These are phyloP conservation scores for Aspergillus egyptiacus DNA, from an alignment of 495 filamentous ascomycete genomes.

Conservation along the genomic window DNA sequence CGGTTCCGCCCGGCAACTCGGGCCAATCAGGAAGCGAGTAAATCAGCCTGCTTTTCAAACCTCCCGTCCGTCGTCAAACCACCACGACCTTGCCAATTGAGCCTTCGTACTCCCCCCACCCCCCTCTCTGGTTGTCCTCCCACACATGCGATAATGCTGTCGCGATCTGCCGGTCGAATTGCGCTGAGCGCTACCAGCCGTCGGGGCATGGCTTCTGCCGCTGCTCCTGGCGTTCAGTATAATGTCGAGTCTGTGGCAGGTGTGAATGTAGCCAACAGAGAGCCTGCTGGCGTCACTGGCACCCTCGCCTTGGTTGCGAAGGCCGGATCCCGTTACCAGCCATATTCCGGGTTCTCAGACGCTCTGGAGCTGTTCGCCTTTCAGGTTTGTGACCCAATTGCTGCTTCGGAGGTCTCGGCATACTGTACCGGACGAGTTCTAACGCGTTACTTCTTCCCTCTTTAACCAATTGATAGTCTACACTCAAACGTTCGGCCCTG, in stretches of 20 bases:
- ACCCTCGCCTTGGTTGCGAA: constrained; percentile 86
- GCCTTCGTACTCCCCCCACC: constrained; percentile 27
- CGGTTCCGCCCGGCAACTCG: constrained; percentile 42
- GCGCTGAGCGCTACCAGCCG: constrained; percentile 54
- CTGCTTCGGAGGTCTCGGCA: not conserved
- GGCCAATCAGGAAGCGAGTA: constrained; percentile 39
- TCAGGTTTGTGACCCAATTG: constrained; percentile 61
- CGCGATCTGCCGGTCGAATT: constrained; percentile 70
- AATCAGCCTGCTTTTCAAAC: constrained; percentile 44
- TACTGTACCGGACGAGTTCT: not conserved
- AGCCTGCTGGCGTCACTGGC: constrained; percentile 79
- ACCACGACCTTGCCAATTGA: constrained; percentile 39
- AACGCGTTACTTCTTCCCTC: not conserved
- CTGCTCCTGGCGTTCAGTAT: constrained; percentile 78
- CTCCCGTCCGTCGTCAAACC: constrained; percentile 22
- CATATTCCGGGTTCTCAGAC: constrained; percentile 79
- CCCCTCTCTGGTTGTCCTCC: constrained; percentile 27
- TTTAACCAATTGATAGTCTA: constrained; percentile 55
- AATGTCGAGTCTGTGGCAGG: constrained; percentile 78
- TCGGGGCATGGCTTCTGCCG: constrained; percentile 75
- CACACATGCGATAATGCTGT: constrained; percentile 70
- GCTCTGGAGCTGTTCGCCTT: constrained; percentile 91
- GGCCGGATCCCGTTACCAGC: constrained; percentile 87
- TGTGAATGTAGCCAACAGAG: constrained; percentile 85
- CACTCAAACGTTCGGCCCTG: constrained; percentile 74